A percentile compares a stretch with the other conserved stretches of the same genome.
Conservation (phyloP, 1,139 yeast species). For the Yamadazyma sp. region DNA sequence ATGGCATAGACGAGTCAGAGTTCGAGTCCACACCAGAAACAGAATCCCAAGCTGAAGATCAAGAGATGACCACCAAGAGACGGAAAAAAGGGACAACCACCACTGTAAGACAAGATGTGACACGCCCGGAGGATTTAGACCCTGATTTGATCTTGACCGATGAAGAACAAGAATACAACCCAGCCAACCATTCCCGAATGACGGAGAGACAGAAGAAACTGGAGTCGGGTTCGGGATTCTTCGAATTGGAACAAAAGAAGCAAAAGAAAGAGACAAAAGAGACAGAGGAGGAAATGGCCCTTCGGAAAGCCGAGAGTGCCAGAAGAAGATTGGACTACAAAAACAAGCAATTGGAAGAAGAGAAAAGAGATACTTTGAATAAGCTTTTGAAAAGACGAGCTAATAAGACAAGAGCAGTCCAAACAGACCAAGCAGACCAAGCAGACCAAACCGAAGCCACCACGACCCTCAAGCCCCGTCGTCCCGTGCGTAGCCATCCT, state of each 20-base stretch:
- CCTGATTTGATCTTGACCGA: constrained; percentile 44
- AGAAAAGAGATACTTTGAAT: constrained; percentile 86
- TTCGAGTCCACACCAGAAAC: constrained; percentile 19
- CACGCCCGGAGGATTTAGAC: constrained; percentile 31
- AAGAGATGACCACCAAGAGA: constrained; percentile 13
- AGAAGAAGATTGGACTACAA: constrained; percentile 85
- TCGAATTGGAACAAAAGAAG: constrained; percentile 25
- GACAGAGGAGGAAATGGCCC: constrained; percentile 81
- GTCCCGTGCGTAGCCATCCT: constrained; percentile 37
- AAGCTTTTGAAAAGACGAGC: constrained; percentile 84
- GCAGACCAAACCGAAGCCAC: constrained; percentile 14
- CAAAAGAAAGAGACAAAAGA: constrained; percentile 35
- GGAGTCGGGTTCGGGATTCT: constrained; percentile 30
- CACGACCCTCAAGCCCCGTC: constrained; percentile 30
- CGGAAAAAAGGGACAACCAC: constrained; percentile 12
- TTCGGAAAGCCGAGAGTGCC: constrained; percentile 84
- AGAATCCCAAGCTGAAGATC: constrained; percentile 8
- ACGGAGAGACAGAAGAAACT: constrained; percentile 60
- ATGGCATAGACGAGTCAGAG: constrained; percentile 28
- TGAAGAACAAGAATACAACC: constrained; percentile 45
- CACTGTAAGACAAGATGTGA: constrained; percentile 4
- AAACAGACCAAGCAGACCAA: too few relatives aligned
- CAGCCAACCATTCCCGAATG: constrained; percentile 54
- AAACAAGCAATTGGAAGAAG: constrained; percentile 84
- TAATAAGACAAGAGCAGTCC: constrained; percentile 48